Percentiles rank a stretch among this genome's conserved stretches.
Evolutionary conservation across 352 stramenopile species (phyloP).

Genomic region (Phytophthora chlamydospora): DNA sequence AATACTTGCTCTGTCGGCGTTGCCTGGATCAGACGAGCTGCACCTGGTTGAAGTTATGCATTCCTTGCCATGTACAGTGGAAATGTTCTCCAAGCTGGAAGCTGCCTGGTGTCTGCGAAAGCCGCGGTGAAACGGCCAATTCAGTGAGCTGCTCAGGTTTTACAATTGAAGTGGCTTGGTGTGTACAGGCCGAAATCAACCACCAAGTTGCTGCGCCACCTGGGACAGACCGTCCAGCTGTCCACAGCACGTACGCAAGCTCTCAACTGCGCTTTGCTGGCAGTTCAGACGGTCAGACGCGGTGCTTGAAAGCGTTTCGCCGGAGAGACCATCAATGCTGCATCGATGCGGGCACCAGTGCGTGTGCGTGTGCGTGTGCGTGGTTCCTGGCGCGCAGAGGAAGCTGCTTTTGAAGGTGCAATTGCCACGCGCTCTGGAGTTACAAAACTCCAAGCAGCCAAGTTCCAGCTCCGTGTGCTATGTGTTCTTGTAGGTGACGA

Average conservation of each 20-base stretch:
- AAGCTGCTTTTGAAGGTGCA: too few species aligned
- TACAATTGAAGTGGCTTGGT: conserved; percentile 7
- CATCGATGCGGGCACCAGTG: too few species aligned
- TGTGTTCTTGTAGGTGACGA: too few species aligned
- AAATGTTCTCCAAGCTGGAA: neutral
- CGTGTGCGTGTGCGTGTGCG: too few species aligned
- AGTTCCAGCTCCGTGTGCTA: too few species aligned
- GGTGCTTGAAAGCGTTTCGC: neutral
- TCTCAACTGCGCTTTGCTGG: conserved; percentile 1
- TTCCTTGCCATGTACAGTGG: conserved; percentile 1
- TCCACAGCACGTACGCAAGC: neutral
- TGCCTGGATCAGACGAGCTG: too few species aligned
- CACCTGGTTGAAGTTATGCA: conserved; percentile 6
- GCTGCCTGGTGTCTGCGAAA: conserved; percentile 10
- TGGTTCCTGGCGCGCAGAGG: too few species aligned
- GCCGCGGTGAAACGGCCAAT: neutral
- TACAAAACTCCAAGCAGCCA: too few species aligned
- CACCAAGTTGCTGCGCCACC: neutral
- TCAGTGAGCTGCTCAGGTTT: conserved; percentile 1
- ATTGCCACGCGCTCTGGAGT: too few species aligned
- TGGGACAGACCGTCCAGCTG: conserved; percentile 9
- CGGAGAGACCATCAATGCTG: neutral
- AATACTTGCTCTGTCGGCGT: conserved; percentile 11
- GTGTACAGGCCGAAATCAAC: conserved; percentile 21
- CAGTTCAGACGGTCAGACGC: too few species aligned